A percentile compares a stretch with the other conserved stretches of the same genome.
These are phyloP conservation scores for Artomyces pyxidatus DNA, from an alignment of 768 basidiomycete species.

Conservation along the genomic window DNA sequence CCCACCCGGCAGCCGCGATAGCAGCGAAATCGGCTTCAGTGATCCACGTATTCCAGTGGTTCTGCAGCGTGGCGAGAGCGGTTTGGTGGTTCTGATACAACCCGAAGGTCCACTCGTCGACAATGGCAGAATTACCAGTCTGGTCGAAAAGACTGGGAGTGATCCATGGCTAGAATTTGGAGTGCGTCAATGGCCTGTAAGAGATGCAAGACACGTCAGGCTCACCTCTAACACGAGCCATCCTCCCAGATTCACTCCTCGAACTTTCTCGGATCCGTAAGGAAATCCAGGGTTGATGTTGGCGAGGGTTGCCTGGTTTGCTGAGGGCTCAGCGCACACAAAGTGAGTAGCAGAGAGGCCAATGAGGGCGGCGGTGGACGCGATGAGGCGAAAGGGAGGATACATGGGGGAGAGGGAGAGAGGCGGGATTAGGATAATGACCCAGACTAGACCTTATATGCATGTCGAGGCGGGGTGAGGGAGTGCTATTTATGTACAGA, in stretches of 20 bases:
- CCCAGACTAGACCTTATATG: too few species aligned
- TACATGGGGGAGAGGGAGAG: conserved; percentile 7
- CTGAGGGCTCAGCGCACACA: conserved; percentile 14
- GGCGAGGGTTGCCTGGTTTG: conserved; percentile 7
- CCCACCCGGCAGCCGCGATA: conserved; percentile 70
- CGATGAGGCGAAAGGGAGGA: conserved; percentile 16
- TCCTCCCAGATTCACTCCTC: conserved; percentile 78
- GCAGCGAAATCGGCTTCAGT: conserved; percentile 70
- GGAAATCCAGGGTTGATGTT: conserved; percentile 50
- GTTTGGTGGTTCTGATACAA: conserved; percentile 44
- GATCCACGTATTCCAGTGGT: conserved; percentile 82
- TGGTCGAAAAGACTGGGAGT: conserved; percentile 69
- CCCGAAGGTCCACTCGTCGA: conserved; percentile 78
- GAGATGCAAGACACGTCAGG: conserved; percentile 1
- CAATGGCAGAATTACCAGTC: conserved; percentile 46
- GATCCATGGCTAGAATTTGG: conserved; percentile 54
- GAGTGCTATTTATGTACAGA: too few species aligned
- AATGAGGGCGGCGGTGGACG: conserved; percentile 22
- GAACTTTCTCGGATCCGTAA: conserved; percentile 65
- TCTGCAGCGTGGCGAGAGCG: conserved; percentile 43
- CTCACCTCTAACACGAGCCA: conserved; percentile 49
- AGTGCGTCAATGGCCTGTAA: conserved; percentile 1
- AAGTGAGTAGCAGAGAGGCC: conserved; percentile 21
- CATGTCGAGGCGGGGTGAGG: too few species aligned
- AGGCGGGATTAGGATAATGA: conserved; percentile 11